Evolutionary conservation across 2,329 filamentous ascomycete species (phyloP), one percentile per base, ranked within the genome.

Genomic region (Neofusicoccum laricinum): DNA sequence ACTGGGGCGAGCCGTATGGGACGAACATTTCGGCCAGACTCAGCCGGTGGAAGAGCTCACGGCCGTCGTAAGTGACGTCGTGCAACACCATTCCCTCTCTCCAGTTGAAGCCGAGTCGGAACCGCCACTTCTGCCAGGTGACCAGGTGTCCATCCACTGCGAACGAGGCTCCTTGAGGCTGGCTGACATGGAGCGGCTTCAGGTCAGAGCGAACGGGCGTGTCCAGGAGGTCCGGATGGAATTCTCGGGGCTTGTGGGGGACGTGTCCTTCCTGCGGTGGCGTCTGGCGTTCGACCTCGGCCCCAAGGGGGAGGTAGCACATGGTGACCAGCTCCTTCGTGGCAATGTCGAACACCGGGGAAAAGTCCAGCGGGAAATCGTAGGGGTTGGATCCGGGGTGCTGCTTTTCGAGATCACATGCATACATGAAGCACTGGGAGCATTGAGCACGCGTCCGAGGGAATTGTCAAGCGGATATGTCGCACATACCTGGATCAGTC

Each of bases 331-430:
- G 79, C 80, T 3, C 86, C 81, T 32, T 81, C 68, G 2, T 86
- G 74, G 2, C 81, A 71, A 66, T 83, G 79, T 7, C 82, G 82
- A 53, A 83, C 78, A 68, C 86, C 83, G 7, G 82, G 81, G 50
- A 78, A 81, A 21, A 86, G 76, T 62, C 85, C 80, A 8, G 86
- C 76, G 85, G 85, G 63, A 86, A 86, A 3, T 84, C 84, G 68
- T 86, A 86, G 71, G 83, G 82, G 68, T 87, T 86, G 38, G 83
- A 43, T 12, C 38, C 53, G 6, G 19, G 79, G 63, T 86, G 82
- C 0, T 72, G 70, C 36, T 83, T 75, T 0, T 77, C 71, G 0
- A 74, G 61, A 69, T 46, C 76, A 64, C 78, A 76, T 62, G 76
- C 69, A 61, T 77, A 77, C 49, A 77, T 75, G 71, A 73, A 78